Evolutionary conservation across 2,329 filamentous ascomycete species (phyloP), one percentile per base, ranked within the genome.

Genomic region (Aspergillus transmontanensis): DNA sequence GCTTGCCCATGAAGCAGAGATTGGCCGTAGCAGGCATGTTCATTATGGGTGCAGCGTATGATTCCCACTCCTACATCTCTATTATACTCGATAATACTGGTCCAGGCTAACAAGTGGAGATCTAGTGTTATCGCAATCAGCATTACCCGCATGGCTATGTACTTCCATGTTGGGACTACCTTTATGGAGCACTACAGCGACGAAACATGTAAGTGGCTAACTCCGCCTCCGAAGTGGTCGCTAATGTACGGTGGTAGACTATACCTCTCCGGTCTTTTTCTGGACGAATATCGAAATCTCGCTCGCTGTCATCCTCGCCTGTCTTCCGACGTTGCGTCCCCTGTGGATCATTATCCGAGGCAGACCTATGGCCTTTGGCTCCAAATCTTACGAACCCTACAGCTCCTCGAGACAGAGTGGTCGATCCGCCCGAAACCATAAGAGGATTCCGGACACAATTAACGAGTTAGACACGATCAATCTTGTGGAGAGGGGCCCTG

Each of bases 271-370:
- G 11, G 54, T 57, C 11, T 41, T 57, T 36, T 45, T 57, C 54
- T 57, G 36, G 54, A 57, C 36, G 23, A 57, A 57, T 28, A 43
- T 57, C 23, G 54, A 57, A 14, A 57, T 57, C n/a, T 57, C 54
- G 11, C 54, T 57, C 36, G 53, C 32, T 1, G 53, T 55, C 30
- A 55, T 55, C 53, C 53, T 55, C 26, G 53, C 53, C 32, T 55
- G 30, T 36, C 53, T 55, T 19, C 53, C 53, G 6, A 55, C 53
- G 6, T 19, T 55, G 4, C 53, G 53, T 19, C 53, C 39, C 5
- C 39, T 41, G 16, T 41, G 39, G 39, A 10, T 41, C 39, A 9
- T 41, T 41, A 19, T 41, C 39, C 39, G 39, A 10, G 39, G 39
- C 39, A n/a, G 39, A 4, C 39, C 39, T n/a, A 9, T 19, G 39